Conservation (phyloP, 208 protist species). For the Crithidia expoeki region DNA sequence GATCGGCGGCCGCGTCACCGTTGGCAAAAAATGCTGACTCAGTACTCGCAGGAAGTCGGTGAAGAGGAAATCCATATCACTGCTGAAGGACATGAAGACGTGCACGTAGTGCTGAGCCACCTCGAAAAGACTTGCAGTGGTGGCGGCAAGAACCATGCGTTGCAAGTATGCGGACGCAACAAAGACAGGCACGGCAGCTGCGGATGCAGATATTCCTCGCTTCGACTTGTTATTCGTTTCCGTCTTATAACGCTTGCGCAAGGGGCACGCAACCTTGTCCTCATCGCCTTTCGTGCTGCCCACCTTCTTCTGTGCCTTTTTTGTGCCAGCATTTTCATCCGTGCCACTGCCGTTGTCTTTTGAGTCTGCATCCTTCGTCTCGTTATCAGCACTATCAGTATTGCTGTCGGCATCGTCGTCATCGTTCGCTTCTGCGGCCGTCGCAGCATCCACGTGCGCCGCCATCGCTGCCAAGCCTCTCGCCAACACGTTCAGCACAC, state of each 20-base stretch:
- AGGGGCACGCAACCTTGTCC: no score
- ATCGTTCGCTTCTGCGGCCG: conserved; percentile 22
- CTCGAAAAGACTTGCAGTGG: conserved; percentile 62
- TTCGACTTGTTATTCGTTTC: not conserved
- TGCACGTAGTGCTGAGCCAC: conserved; percentile 55
- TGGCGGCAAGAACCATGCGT: conserved; percentile 58
- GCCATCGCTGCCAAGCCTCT: conserved; percentile 31
- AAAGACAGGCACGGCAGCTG: not conserved
- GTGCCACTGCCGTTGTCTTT: not conserved
- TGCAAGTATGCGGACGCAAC: conserved; percentile 27
- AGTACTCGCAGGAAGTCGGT: conserved; percentile 66
- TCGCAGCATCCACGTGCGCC: conserved; percentile 34
- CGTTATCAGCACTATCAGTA: not conserved
- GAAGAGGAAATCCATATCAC: conserved; percentile 77
- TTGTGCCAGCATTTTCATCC: not conserved
- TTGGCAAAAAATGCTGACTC: conserved; percentile 57
- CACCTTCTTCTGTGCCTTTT: no score
- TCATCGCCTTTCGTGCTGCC: no score
- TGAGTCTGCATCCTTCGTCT: not conserved
- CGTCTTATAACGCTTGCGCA: no score
- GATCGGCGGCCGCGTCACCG: conserved; percentile 42
- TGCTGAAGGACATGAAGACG: conserved; percentile 78
- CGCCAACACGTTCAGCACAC: conserved; percentile 64
- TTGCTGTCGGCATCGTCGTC: not conserved
- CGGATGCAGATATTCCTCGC: not conserved